Base-by-base conservation (phyloP, 1,284 basidiomycete species). In the Moesziomyces parantarcticus region DNA sequence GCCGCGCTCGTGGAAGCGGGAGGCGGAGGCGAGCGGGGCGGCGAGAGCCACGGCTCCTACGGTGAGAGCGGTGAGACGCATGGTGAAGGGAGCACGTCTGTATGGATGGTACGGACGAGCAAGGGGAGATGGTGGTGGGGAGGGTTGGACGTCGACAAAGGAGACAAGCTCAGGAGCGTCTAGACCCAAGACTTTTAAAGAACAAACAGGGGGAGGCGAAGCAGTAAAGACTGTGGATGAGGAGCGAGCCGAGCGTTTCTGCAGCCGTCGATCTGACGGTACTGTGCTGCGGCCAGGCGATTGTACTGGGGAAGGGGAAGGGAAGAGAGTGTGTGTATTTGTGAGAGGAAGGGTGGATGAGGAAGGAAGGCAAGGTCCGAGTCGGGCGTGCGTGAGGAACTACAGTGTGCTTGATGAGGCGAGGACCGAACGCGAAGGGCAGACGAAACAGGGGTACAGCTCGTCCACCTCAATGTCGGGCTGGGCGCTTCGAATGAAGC, bases 11-110 rank as follows among this genome's bases (percentile, higher is more conserved):
- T 64, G 57, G 45, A 32, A 58, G 21, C 43, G 46, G 5, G 57
- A 46, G 22, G 66, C 65, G 41, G 62, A 56, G 46, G 55, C 70
- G 25, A 69, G 48, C 25, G 71, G 61, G 42, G 71, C 61, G 32
- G 66, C 65, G 16, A 74, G 55, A 40, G 66, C 71, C 61, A 74
- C 42, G 43, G 71, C 66, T 46, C 65, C 71, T 22, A 67, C 46
- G 23, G 65, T 56, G 32, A 72, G 32, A 25, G 64, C 32, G 46
- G 68, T 44, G 59, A 75, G 50, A 60, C 60, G 70, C 70, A 73
- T 73, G 36, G n/a, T 44, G 50, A 26, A 22, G 25, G 20, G n/a
- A 32, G 29, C 29, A 32, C 14, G 23, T 55, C 47, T 57, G 39
- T 34, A 8, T 20, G 13, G n/a, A n/a, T 6, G 7, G 47, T 29